Percentiles rank a stretch among this genome's conserved stretches.
Evolutionary conservation across 768 basidiomycete species (phyloP).

Genomic region (Pisolithus marmoratus): DNA sequence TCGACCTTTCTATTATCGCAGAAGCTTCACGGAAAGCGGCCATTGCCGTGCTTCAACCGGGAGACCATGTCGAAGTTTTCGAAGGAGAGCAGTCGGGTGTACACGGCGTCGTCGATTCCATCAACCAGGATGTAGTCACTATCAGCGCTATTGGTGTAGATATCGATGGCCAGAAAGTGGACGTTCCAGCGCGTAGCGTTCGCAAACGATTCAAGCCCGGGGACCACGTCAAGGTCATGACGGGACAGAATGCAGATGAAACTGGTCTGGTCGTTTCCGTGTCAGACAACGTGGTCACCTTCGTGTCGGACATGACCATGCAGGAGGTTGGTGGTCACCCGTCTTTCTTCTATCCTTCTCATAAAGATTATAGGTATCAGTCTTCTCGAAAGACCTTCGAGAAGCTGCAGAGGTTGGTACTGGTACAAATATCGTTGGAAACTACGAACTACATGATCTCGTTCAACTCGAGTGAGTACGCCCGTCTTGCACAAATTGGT

Average conservation of each 20-base stretch:
- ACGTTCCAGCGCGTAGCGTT: slow-evolving; percentile 82
- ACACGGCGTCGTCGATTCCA: slow-evolving; percentile 87
- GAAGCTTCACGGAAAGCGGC: slow-evolving; percentile 89
- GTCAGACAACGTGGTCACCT: slow-evolving; percentile 86
- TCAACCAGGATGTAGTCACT: slow-evolving; percentile 80
- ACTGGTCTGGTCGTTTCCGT: slow-evolving; percentile 94
- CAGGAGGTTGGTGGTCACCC: slow-evolving; percentile 63
- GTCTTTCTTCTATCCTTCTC: neutral
- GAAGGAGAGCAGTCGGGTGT: slow-evolving; percentile 95
- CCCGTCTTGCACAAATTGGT: neutral
- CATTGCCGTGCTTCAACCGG: slow-evolving; percentile 92
- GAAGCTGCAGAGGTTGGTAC: slow-evolving; percentile 98
- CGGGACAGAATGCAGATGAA: slow-evolving; percentile 90
- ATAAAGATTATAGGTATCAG: slow-evolving; percentile 63
- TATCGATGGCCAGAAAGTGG: slow-evolving; percentile 80
- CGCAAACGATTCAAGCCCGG: slow-evolving; percentile 94
- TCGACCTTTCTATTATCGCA: slow-evolving; percentile 87
- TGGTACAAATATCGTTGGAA: slow-evolving; percentile 81
- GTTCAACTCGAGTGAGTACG: slow-evolving; percentile 88
- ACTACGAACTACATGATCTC: slow-evolving; percentile 94
- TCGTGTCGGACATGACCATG: slow-evolving; percentile 96
- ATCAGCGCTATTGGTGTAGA: slow-evolving; percentile 78
- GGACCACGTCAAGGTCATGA: slow-evolving; percentile 98
- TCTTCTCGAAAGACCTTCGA: slow-evolving; percentile 94
- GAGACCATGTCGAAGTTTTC: slow-evolving; percentile 95